These are phyloP conservation scores for Lactarius sanguifluus DNA, from an alignment of 768 basidiomycete genomes.

Conservation along the genomic window DNA sequence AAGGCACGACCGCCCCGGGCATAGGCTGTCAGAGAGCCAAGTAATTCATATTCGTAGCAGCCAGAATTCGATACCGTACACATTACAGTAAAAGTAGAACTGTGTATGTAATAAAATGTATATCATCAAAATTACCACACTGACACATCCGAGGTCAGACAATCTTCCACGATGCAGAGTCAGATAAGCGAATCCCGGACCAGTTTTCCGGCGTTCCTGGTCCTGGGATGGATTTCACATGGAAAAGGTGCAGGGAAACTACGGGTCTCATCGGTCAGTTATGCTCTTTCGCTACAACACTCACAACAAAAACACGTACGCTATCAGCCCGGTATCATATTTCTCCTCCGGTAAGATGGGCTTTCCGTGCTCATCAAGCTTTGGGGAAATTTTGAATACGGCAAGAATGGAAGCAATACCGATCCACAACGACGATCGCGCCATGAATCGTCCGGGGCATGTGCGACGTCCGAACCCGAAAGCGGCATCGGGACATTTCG, in stretches of 20 bases:
- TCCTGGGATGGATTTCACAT: constrained; percentile 4
- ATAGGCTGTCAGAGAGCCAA: neutral
- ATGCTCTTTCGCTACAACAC: neutral
- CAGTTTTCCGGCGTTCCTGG: constrained; percentile 6
- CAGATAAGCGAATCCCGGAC: constrained; percentile 11
- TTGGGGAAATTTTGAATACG: constrained; percentile 13
- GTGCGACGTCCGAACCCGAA: constrained; percentile 28
- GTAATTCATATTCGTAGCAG: neutral
- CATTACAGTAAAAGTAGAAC: neutral
- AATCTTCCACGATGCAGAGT: neutral
- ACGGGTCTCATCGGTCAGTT: neutral
- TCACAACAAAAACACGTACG: constrained; percentile 11
- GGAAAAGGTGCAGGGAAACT: constrained; percentile 9
- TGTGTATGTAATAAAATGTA: neutral
- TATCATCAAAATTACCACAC: neutral
- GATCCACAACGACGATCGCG: constrained; percentile 22
- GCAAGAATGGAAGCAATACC: constrained; percentile 20
- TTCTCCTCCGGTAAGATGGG: constrained; percentile 19
- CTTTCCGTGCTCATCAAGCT: constrained; percentile 15
- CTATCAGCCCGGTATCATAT: constrained; percentile 19
- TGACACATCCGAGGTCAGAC: neutral
- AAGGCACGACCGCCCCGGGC: neutral
- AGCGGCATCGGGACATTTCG: constrained; percentile 14
- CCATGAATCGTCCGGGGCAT: constrained; percentile 34
- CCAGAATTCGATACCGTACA: neutral